Percentiles rank a stretch among this genome's conserved stretches.
phyloP scores from a whole-genome alignment of 306 rosid genomes.

The Amphicarpaea edgeworthii region DNA sequence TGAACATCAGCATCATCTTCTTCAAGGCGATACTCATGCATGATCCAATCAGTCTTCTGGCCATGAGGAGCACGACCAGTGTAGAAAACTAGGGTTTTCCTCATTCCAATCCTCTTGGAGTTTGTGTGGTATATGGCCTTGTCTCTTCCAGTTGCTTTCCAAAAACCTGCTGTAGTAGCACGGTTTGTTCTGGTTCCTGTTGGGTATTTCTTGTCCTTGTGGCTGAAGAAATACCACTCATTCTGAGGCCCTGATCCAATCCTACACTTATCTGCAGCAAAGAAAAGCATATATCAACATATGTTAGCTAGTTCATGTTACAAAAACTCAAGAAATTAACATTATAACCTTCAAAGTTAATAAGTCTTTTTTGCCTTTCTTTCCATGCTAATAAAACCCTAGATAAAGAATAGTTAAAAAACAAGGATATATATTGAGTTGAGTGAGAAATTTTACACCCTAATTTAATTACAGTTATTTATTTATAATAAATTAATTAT shows the following conservation, averaged over 20 bases:
- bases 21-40: constrained; percentile 97
- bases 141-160: constrained; percentile 99
- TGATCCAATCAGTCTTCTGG: constrained; percentile 98
- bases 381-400: constrained; percentile 29
- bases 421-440: constrained; percentile 7
- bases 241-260: constrained; percentile 96
- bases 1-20: constrained; percentile 74
- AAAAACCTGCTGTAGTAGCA: constrained; percentile 94
- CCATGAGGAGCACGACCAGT: constrained; percentile 99
- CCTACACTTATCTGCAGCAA: constrained; percentile 91
- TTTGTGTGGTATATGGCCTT: constrained; percentile 78
- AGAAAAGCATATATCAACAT: not conserved
- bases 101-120: constrained; percentile 91
- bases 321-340: not conserved
- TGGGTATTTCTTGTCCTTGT: constrained; percentile 96
- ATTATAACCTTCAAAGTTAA: not conserved
- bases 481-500: too few relatives aligned
- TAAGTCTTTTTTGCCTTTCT: not conserved
- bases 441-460: too few relatives aligned
- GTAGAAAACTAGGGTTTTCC: constrained; percentile 96
- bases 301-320: constrained; percentile 17
- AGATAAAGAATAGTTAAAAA: not conserved
- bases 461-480: too few relatives aligned
- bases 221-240: constrained; percentile 99
- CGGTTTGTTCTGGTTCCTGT: constrained; percentile 95